phyloP scores from a whole-genome alignment of 2,329 filamentous ascomycete genomes.

The Karstenula rhodostoma region DNA sequence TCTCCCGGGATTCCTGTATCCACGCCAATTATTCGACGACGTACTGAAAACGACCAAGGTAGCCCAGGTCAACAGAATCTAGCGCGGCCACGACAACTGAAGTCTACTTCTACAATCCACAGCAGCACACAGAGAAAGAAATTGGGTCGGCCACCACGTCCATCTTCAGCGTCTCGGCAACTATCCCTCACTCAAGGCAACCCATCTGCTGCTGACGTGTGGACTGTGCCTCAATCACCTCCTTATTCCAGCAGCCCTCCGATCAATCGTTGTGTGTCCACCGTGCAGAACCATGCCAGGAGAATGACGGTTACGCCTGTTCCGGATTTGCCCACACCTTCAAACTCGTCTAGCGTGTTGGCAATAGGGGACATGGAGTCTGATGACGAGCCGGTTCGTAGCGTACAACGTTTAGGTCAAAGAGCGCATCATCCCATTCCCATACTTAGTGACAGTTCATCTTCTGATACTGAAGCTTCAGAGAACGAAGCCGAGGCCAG shows the following conservation, averaged over 20 bases:
- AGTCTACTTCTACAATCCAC: conserved; percentile 24
- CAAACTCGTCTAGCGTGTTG: conserved; percentile 40
- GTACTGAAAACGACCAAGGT: conserved; percentile 12
- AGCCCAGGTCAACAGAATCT: conserved; percentile 15
- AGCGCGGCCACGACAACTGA: conserved; percentile 17
- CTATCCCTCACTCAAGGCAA: conserved; percentile 19
- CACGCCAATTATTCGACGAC: conserved; percentile 26
- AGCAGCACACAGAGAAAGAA: conserved; percentile 32
- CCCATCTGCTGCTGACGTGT: conserved; percentile 34
- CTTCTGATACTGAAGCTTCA: conserved; percentile 29
- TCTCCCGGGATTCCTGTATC: conserved; percentile 35
- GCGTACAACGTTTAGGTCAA: conserved; percentile 22
- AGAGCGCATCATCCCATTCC: conserved; percentile 26
- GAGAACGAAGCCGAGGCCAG: conserved; percentile 40
- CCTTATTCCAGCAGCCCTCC: conserved; percentile 47
- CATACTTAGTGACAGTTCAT: conserved; percentile 30
- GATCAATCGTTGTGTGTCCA: conserved; percentile 16
- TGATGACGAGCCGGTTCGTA: conserved; percentile 33
- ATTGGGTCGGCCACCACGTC: conserved; percentile 25
- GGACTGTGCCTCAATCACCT: conserved; percentile 54
- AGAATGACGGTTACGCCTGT: conserved; percentile 16
- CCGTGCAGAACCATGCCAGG: conserved; percentile 13
- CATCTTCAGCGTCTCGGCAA: conserved; percentile 16
- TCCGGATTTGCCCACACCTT: conserved; percentile 41
- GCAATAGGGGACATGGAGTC: conserved; percentile 22